A percentile compares a stretch with the other conserved stretches of the same genome.
These are phyloP conservation scores for Xylaria bambusicola DNA, from an alignment of 495 filamentous ascomycete species.

Conservation along the genomic window DNA sequence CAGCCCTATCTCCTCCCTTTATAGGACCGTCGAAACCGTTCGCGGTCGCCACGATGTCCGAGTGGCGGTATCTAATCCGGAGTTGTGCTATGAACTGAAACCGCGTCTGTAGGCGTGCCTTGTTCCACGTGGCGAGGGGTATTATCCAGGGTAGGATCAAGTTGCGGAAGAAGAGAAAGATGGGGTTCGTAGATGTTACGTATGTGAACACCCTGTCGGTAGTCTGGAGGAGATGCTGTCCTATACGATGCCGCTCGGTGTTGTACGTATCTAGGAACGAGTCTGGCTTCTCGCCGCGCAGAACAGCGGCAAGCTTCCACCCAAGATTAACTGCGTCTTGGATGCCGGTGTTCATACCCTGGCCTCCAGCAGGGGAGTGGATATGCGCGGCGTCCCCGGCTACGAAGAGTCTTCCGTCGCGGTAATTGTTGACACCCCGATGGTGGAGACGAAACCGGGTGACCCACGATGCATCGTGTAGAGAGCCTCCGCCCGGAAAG, in stretches of 20 bases:
- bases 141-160: constrained; percentile 36
- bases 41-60: constrained; percentile 35
- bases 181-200: constrained; percentile 23
- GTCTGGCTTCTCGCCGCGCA: constrained; percentile 25
- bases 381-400: constrained; percentile 61
- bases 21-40: constrained; percentile 27
- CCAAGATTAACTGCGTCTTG: constrained; percentile 59
- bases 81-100: constrained; percentile 39
- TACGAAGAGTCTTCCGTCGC: constrained; percentile 48
- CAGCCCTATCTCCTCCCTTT: constrained; percentile 37
- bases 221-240: constrained; percentile 30
- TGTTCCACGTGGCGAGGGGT: constrained; percentile 28
- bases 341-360: constrained; percentile 63
- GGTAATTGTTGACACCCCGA: constrained; percentile 36
- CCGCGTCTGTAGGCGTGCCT: neutral
- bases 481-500: constrained; percentile 31
- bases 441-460: constrained; percentile 40
- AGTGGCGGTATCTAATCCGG: constrained; percentile 39
- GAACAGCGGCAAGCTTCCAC: constrained; percentile 52
- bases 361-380: constrained; percentile 55
- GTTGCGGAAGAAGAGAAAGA: constrained; percentile 32
- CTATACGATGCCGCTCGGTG: constrained; percentile 39
- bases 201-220: constrained; percentile 38
- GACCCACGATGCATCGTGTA: constrained; percentile 36
- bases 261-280: constrained; percentile 42